A percentile compares a stretch with the other conserved stretches of the same genome.
Conservation (phyloP, 108 stramenopile genomes). For the Skeletonema potamos region DNA sequence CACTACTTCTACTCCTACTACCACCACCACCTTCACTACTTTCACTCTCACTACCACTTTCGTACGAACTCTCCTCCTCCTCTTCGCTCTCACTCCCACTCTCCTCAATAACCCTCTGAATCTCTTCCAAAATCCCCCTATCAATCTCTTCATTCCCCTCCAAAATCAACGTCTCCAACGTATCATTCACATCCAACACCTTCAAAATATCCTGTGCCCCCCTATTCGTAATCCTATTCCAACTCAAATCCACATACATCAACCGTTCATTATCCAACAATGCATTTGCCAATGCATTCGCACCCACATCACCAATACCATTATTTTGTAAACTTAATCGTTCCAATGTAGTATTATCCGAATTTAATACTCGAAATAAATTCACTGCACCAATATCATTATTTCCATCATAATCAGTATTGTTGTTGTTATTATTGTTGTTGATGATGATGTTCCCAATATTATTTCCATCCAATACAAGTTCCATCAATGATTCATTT, state of each 20-base stretch:
- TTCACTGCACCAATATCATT: not conserved
- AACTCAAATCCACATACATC: slow-evolving; percentile 10
- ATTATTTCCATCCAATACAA: not conserved
- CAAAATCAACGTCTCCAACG: slow-evolving; percentile 14
- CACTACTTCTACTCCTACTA: not conserved
- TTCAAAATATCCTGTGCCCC: slow-evolving; percentile 36
- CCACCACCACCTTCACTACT: slow-evolving; percentile 2
- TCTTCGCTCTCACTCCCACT: not conserved
- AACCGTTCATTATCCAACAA: slow-evolving; percentile 36
- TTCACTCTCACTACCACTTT: not conserved
- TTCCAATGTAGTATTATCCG: not conserved
- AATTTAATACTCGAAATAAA: not conserved
- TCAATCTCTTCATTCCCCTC: slow-evolving; percentile 31
- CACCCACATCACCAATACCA: slow-evolving; percentile 30
- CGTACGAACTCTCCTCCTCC: not conserved
- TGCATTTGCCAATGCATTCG: slow-evolving; percentile 23
- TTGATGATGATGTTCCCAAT: not conserved
- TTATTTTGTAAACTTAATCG: slow-evolving; percentile 11
- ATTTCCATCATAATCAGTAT: not conserved
- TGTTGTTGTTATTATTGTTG: no score
- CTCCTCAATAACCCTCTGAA: slow-evolving; percentile 9
- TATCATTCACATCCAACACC: slow-evolving; percentile 32
- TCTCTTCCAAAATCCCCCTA: slow-evolving; percentile 20
- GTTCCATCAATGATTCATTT: not conserved
- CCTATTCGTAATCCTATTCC: slow-evolving; percentile 20